Conservation (phyloP, 441 rosid species). For the Melastoma candidum region DNA sequence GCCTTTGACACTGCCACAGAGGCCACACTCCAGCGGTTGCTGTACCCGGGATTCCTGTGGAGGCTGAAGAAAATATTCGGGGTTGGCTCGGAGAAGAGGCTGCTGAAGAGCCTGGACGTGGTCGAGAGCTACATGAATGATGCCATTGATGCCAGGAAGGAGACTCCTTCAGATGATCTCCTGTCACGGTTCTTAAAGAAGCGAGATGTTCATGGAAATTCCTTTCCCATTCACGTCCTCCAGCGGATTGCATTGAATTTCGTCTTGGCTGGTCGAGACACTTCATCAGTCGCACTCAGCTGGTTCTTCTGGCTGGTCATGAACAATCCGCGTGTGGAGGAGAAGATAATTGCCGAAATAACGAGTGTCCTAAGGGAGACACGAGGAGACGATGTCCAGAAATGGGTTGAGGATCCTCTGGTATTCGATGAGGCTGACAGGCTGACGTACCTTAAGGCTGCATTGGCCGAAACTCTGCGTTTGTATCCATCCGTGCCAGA, state of each 20-base stretch:
- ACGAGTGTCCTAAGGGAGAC: constrained; percentile 43
- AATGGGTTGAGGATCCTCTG: constrained; percentile 70
- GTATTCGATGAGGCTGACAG: constrained; percentile 77
- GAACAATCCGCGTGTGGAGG: constrained; percentile 56
- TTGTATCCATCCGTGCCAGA: constrained; percentile 85
- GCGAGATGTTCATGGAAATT: constrained; percentile 56
- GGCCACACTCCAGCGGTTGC: constrained; percentile 69
- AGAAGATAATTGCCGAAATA: constrained; percentile 51
- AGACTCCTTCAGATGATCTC: constrained; percentile 73
- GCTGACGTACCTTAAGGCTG: constrained; percentile 84
- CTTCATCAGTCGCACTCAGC: constrained; percentile 87
- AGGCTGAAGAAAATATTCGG: constrained; percentile 53
- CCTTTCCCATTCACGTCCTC: constrained; percentile 51
- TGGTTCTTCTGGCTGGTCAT: constrained; percentile 97
- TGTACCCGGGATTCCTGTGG: constrained; percentile 83
- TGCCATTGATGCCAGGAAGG: constrained; percentile 55
- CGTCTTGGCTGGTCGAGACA: constrained; percentile 90
- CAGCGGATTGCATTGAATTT: constrained; percentile 87
- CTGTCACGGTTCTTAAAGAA: constrained; percentile 79
- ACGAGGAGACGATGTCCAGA: constrained; percentile 50
- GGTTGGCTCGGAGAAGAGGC: constrained; percentile 50
- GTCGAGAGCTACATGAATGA: constrained; percentile 79
- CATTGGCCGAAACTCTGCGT: constrained; percentile 79
- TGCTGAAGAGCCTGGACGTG: constrained; percentile 41
- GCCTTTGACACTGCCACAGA: constrained; percentile 88